Base-by-base conservation (phyloP, 1,284 basidiomycete species). In the Ceratobasidium sp. region DNA sequence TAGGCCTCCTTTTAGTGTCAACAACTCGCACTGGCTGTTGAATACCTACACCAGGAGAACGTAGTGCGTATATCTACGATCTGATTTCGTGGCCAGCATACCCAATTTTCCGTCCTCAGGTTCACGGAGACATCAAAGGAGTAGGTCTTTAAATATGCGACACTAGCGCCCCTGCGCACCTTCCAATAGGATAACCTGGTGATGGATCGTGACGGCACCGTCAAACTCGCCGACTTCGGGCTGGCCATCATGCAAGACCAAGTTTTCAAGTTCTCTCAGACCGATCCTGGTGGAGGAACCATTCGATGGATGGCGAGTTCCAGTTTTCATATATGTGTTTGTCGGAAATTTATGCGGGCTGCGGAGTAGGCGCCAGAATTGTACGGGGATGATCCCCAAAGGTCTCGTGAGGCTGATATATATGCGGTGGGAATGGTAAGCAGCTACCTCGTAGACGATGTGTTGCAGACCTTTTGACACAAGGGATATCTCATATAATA, bases 81-180 rank as follows among this genome's bases (percentile, higher is more conserved):
- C 8, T 34, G 34, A 8, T 34, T 34, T 34, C 34, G 8, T 34
- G 34, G 34, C 8, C 34, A 8, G 2, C 4, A 34, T 34, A 8
- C 8, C 8, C 34, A 34, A 34, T 34, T 34, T 34, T 34, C 34
- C 34, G 34, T 9, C 8, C 22, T 22, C n/a, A 51, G 49, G 49
- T 51, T 22, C 49, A 51, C 9, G 49, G 49, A 5, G 49, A 51
- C 49, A 51, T 51, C n/a, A 51, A 51, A 24, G 49, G 49, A 51
- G n/a, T 51, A n/a, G 8, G n/a, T 51, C 8, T 9, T 9, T 24
- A 22, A 2, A 22, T 24, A n/a, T 51, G 34, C 22, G 24, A 24
- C 19, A 1, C 49, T 22, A 22, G 22, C 13, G 19, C 2, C 19
- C 13, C 22, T 19, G 6, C 24, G 2, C n/a, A 22, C 9, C 8